phyloP scores from a whole-genome alignment of 108 stramenopile genomes.

The Licmophora abbreviata region DNA sequence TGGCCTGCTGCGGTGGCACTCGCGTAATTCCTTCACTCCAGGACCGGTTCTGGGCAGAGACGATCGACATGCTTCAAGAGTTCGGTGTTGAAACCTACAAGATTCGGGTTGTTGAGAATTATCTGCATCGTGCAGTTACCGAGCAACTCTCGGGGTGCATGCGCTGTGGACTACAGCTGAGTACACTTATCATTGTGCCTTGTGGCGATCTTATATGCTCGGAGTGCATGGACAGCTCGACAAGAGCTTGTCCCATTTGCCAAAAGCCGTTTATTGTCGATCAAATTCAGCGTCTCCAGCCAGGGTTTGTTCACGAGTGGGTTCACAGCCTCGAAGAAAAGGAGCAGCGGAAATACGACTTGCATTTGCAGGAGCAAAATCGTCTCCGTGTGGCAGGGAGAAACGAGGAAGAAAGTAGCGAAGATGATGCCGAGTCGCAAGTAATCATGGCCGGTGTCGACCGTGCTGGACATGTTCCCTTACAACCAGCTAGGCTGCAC shows the following conservation, averaged over 20 bases:
- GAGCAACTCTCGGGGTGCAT: slow-evolving; percentile 54
- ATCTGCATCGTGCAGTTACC: slow-evolving; percentile 33
- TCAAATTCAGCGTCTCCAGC: slow-evolving; percentile 75
- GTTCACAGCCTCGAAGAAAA: slow-evolving; percentile 33
- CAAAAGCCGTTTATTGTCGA: slow-evolving; percentile 58
- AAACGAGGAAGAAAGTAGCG: not conserved
- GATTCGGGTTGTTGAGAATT: slow-evolving; percentile 39
- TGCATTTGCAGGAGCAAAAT: slow-evolving; percentile 4
- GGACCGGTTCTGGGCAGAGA: slow-evolving; percentile 45
- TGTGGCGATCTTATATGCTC: slow-evolving; percentile 70
- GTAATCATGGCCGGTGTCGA: not conserved
- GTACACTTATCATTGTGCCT: slow-evolving; percentile 62
- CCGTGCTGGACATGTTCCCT: slow-evolving; percentile 1
- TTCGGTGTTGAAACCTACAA: slow-evolving; percentile 30
- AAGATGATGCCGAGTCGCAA: not conserved
- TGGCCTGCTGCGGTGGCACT: slow-evolving; percentile 66
- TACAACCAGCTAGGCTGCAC: slow-evolving; percentile 10
- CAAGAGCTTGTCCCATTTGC: slow-evolving; percentile 40
- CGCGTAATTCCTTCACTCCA: slow-evolving; percentile 44
- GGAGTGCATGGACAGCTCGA: slow-evolving; percentile 56
- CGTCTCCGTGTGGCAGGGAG: not conserved
- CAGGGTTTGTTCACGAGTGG: slow-evolving; percentile 41
- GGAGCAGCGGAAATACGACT: slow-evolving; percentile 12
- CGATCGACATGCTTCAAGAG: slow-evolving; percentile 33
- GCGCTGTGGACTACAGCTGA: slow-evolving; percentile 50